Evolutionary conservation across 352 stramenopile species (phyloP).

Genomic region (Globisporangium carolinianum): DNA sequence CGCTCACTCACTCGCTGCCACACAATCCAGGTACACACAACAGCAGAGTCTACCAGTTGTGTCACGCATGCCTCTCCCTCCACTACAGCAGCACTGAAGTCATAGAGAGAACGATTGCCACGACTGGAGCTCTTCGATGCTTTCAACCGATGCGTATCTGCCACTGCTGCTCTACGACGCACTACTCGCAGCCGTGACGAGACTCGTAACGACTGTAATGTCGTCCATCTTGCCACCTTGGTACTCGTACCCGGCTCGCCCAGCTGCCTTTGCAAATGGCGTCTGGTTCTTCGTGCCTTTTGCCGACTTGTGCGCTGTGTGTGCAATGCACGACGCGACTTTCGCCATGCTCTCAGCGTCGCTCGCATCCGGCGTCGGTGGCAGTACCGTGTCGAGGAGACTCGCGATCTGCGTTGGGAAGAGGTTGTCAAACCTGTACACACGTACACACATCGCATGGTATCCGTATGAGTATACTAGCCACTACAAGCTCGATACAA

Average conservation of each 20-base stretch:
- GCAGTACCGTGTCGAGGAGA: slow-evolving; percentile 60
- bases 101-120: too few species aligned
- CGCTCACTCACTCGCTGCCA: too few species aligned
- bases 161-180: not conserved
- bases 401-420: slow-evolving; percentile 77
- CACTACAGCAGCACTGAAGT: too few species aligned
- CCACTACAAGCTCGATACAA: not conserved
- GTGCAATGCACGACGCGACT: slow-evolving; percentile 67
- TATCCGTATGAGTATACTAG: too few species aligned
- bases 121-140: too few species aligned
- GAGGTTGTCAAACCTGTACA: slow-evolving; percentile 93
- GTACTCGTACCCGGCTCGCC: slow-evolving; percentile 73
- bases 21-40: too few species aligned
- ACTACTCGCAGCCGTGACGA: slow-evolving; percentile 26
- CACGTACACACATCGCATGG: not conserved
- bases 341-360: slow-evolving; percentile 67
- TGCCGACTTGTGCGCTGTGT: slow-evolving; percentile 73
- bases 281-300: slow-evolving; percentile 66
- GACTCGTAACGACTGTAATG: slow-evolving; percentile 83
- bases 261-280: slow-evolving; percentile 68
- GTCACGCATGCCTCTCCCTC: too few species aligned
- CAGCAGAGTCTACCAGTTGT: too few species aligned
- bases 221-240: slow-evolving; percentile 88
- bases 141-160: too few species aligned
- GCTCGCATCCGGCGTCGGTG: slow-evolving; percentile 29